Percentiles rank a stretch among this genome's conserved stretches.
Evolutionary conservation across 2,329 filamentous ascomycete genomes (phyloP).

Genomic region (Phaeosphaeriaceae sp.): DNA sequence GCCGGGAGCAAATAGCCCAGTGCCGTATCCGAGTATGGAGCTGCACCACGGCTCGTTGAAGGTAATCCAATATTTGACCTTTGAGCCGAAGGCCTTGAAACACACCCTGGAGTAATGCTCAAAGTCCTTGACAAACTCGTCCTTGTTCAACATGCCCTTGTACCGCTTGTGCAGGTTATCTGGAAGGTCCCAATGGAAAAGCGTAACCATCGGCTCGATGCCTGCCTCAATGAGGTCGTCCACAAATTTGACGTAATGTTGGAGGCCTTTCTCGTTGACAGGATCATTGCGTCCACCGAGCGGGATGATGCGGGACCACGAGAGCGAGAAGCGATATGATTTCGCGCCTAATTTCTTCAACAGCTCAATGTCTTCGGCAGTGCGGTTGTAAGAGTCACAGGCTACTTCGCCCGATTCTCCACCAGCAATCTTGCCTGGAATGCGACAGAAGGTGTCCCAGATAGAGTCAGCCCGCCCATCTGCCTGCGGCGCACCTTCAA

Average conservation of each 20-base stretch:
- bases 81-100: constrained; percentile 75
- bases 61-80: constrained; percentile 88
- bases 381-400: constrained; percentile 87
- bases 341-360: constrained; percentile 77
- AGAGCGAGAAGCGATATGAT: constrained; percentile 84
- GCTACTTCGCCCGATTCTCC: constrained; percentile 77
- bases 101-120: constrained; percentile 78
- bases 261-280: constrained; percentile 78
- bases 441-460: constrained; percentile 88
- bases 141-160: constrained; percentile 79
- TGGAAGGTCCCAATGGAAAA: constrained; percentile 90
- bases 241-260: constrained; percentile 80
- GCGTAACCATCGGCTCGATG: constrained; percentile 81
- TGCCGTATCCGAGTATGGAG: constrained; percentile 79
- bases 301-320: constrained; percentile 84
- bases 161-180: constrained; percentile 81
- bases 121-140: constrained; percentile 84
- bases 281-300: constrained; percentile 84
- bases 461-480: constrained; percentile 85
- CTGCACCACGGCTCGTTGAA: constrained; percentile 93
- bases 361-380: constrained; percentile 77
- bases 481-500: constrained; percentile 77
- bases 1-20: constrained; percentile 82
- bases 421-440: constrained; percentile 83
- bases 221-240: constrained; percentile 79